A percentile compares a stretch with the other conserved stretches of the same genome.
Conservation (phyloP, 2,329 filamentous ascomycete species). For the Pezicula rhizophila region DNA sequence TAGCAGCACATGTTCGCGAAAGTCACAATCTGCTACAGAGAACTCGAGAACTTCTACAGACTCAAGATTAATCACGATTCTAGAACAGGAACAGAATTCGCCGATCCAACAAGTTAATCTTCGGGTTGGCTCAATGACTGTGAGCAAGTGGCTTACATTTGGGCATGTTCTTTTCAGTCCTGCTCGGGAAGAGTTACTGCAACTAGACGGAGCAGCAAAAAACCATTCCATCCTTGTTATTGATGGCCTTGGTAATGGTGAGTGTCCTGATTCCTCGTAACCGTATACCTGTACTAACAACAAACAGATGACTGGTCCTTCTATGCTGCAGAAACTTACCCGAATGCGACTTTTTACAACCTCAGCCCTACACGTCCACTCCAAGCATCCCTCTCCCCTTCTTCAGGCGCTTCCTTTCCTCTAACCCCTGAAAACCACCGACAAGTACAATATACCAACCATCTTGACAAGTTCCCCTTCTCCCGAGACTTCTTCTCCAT, state of each 20-base stretch:
- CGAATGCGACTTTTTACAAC: conserved; percentile 69
- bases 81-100: conserved; percentile 46
- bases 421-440: conserved; percentile 64
- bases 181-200: conserved; percentile 62
- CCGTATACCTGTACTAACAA: conserved; percentile 9
- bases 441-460: conserved; percentile 58
- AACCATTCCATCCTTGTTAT: conserved; percentile 66
- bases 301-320: conserved; percentile 71
- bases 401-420: conserved; percentile 39
- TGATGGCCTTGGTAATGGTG: conserved; percentile 72
- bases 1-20: conserved; percentile 8
- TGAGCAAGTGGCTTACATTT: conserved; percentile 83
- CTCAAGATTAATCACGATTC: conserved; percentile 12
- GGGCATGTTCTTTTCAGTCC: conserved; percentile 80
- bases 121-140: conserved; percentile 73
- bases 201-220: conserved; percentile 42
- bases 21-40: conserved; percentile 15
- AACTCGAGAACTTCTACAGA: conserved; percentile 12
- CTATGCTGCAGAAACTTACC: conserved; percentile 76
- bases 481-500: conserved; percentile 68
- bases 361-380: conserved; percentile 50
- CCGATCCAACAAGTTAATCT: conserved; percentile 68
- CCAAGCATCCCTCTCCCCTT: conserved; percentile 33
- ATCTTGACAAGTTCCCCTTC: conserved; percentile 66
- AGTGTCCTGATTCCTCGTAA: conserved; percentile 5